Evolutionary conservation across 345 rosid species (phyloP), one percentile per base, ranked within the genome.

Genomic region (Aquilaria sinensis): DNA sequence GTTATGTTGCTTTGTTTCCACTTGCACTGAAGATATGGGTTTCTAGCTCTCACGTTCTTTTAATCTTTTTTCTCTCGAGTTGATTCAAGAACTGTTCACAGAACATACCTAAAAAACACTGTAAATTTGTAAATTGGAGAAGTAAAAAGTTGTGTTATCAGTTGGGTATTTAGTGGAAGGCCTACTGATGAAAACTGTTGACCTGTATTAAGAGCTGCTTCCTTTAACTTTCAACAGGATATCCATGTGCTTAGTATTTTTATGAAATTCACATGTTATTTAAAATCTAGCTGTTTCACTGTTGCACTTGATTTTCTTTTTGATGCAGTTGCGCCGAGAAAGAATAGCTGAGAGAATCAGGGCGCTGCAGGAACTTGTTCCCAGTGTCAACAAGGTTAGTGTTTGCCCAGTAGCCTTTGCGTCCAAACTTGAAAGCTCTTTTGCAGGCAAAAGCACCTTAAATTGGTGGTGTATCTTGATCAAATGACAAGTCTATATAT

Each of bases 291-390:
- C 12, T 56, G 10, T 6, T 12, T 37, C 5, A 37, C 43, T 37
- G 43, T 37, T 60, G 7, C 43, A 37, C 43, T 37, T 37, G 53
- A 14, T 61, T 60, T 68, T 50, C 52, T 64, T 63, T 67, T 70
- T 63, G 74, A 11, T 62, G 62, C 91, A 91, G 98, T 77, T 91
- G 84, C 93, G 98, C 63, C 76, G 99, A 61, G 99, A 95, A 77
- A 84, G 93, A 75, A 95, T 95, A 71, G 99, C 99, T 1, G 99
- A 95, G 77, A 78, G 99, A 74, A 95, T 95, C 67, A 83, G 99
- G 77, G 97, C 92, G 32, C 50, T 95, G 81, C 99, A 95, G 71
- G 99, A 91, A 67, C 85, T 95, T 70, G 99, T 95, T 70, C 99
- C 99, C 51, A 87, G 92, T 73, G 98, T 95, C 63, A 95, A 89